These are phyloP conservation scores for Ascocoryne sarcoides DNA, from an alignment of 2,329 filamentous ascomycete species.

Conservation along the genomic window DNA sequence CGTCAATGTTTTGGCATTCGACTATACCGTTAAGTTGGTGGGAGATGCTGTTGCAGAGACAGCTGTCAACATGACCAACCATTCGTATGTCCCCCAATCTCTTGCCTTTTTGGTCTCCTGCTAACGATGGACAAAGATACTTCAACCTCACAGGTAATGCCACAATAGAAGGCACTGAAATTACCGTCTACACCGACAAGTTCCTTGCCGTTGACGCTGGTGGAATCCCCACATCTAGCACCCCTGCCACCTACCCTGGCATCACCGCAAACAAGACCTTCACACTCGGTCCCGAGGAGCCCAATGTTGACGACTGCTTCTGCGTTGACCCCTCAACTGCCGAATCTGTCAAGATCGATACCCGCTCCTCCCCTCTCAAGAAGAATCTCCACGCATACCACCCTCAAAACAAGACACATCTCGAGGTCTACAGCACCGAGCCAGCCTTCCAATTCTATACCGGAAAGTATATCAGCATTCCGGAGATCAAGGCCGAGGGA, in stretches of 20 bases:
- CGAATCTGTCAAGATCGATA: conserved; percentile 40
- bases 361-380: conserved; percentile 47
- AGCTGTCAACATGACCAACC: conserved; percentile 87
- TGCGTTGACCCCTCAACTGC: conserved; percentile 42
- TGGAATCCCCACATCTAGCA: conserved; percentile 62
- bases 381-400: conserved; percentile 67
- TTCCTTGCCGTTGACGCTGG: conserved; percentile 67
- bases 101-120: neutral
- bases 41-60: conserved; percentile 68
- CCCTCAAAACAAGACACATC: conserved; percentile 63
- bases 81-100: conserved; percentile 52
- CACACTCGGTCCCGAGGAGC: conserved; percentile 54
- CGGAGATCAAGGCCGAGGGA: conserved; percentile 51
- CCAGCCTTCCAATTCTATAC: conserved; percentile 97
- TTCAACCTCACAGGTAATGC: conserved; percentile 52
- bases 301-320: conserved; percentile 87
- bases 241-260: conserved; percentile 52
- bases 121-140: conserved; percentile 42
- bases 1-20: conserved; percentile 68
- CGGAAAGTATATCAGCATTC: conserved; percentile 74
- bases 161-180: conserved; percentile 54
- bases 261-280: conserved; percentile 61
- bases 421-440: conserved; percentile 86
- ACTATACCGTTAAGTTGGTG: conserved; percentile 81
- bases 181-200: conserved; percentile 46